Conservation (phyloP, 2,329 filamentous ascomycete genomes). For the Neophaeococcomyces aloes region DNA sequence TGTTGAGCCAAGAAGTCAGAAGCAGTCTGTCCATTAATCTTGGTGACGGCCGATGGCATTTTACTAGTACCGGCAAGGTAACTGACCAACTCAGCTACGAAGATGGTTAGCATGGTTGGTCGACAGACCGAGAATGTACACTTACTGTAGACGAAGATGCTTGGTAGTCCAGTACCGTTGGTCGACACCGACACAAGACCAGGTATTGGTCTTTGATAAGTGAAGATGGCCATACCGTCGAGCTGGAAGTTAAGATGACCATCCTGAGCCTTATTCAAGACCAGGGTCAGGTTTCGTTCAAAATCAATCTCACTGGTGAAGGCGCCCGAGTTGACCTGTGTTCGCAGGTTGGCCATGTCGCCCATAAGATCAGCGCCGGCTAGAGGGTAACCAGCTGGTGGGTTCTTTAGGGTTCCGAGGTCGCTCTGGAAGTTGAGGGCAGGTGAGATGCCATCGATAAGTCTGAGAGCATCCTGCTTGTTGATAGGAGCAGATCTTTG, state of each 20-base stretch:
- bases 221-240: constrained; percentile 33
- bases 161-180: background rate
- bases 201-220: constrained; percentile 45
- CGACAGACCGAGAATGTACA: background rate
- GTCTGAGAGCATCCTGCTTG: constrained; percentile 5
- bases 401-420: constrained; percentile 39
- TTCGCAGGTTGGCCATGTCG: constrained; percentile 34
- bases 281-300: constrained; percentile 42
- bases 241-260: constrained; percentile 39
- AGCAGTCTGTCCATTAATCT: constrained; percentile 7
- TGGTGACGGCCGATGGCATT: constrained; percentile 1
- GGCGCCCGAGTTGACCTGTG: background rate
- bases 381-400: constrained; percentile 41
- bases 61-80: background rate
- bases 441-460: constrained; percentile 17
- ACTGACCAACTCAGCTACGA: background rate
- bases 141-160: background rate
- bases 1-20: background rate
- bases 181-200: constrained; percentile 29
- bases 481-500: constrained; percentile 7
- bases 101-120: background rate
- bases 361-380: constrained; percentile 40
- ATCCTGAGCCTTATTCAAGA: constrained; percentile 49
- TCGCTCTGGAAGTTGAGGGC: constrained; percentile 41
- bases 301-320: constrained; percentile 29